phyloP scores from a whole-genome alignment of 2,329 filamentous ascomycete species.

The Peltaster fructicola region DNA sequence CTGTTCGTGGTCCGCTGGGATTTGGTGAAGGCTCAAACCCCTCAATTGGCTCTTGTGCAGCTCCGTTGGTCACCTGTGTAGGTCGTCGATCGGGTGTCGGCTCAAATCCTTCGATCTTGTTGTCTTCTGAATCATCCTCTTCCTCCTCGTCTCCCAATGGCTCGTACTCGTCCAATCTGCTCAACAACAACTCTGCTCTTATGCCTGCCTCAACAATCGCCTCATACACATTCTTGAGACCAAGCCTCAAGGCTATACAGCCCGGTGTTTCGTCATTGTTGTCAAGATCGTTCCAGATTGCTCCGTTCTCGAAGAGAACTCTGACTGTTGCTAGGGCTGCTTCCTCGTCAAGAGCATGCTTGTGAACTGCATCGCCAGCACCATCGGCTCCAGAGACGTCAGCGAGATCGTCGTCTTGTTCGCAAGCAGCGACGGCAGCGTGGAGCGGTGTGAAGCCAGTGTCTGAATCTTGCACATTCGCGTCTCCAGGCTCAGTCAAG shows the following conservation, averaged over 20 bases:
- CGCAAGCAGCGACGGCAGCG: slow-evolving; percentile 57
- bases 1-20: slow-evolving; percentile 12
- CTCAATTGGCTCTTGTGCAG: slow-evolving; percentile 6
- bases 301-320: slow-evolving; percentile 68
- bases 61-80: slow-evolving; percentile 9
- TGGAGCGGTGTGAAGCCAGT: slow-evolving; percentile 82
- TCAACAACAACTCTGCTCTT: slow-evolving; percentile 72
- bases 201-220: slow-evolving; percentile 80
- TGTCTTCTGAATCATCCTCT: slow-evolving; percentile 21
- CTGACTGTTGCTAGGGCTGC: slow-evolving; percentile 50
- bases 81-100: slow-evolving; percentile 8
- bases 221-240: slow-evolving; percentile 54
- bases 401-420: slow-evolving; percentile 23
- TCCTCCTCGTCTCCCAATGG: slow-evolving; percentile 42
- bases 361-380: slow-evolving; percentile 18
- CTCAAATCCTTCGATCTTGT: slow-evolving; percentile 19
- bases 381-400: slow-evolving; percentile 12
- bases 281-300: slow-evolving; percentile 96
- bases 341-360: slow-evolving; percentile 27
- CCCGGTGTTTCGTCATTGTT: slow-evolving; percentile 75
- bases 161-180: slow-evolving; percentile 67
- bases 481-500: slow-evolving; percentile 41
- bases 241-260: slow-evolving; percentile 58
- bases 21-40: slow-evolving; percentile 18
- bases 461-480: slow-evolving; percentile 62